These are phyloP conservation scores for Fusarium mangiferae DNA, from an alignment of 2,329 filamentous ascomycete species.

Conservation along the genomic window DNA sequence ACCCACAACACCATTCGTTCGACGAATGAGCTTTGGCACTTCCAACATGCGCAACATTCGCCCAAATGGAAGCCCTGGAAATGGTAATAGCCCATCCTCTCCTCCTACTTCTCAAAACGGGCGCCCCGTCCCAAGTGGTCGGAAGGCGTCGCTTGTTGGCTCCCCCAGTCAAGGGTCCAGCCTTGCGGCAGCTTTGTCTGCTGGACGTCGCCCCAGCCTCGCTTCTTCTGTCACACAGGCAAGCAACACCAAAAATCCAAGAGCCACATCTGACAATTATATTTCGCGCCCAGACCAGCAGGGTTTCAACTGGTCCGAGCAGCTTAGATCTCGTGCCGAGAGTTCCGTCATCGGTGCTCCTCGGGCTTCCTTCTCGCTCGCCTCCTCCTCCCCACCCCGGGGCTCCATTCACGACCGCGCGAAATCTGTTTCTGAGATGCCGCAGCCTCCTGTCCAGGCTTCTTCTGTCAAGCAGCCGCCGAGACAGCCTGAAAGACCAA, in stretches of 20 bases:
- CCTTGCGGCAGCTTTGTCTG: conserved; percentile 48
- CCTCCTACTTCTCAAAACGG: conserved; percentile 50
- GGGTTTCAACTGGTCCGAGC: conserved; percentile 97
- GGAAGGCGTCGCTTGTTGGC: conserved; percentile 43
- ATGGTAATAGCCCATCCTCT: conserved; percentile 66
- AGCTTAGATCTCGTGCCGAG: conserved; percentile 90
- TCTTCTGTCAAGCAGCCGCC: conserved; percentile 55
- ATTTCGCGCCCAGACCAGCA: conserved; percentile 76
- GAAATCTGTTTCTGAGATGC: conserved; percentile 75
- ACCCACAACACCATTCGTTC: conserved; percentile 79
- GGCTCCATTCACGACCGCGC: conserved; percentile 68
- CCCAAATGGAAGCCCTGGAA: conserved; percentile 68
- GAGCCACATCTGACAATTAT: conserved; percentile 73
- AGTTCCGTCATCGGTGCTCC: conserved; percentile 72
- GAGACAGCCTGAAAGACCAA: conserved; percentile 60
- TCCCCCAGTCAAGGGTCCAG: conserved; percentile 44
- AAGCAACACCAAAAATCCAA: conserved; percentile 67
- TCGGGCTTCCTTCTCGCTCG: conserved; percentile 69
- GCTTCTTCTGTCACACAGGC: conserved; percentile 58
- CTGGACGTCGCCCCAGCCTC: conserved; percentile 52
- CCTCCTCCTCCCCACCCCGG: conserved; percentile 54
- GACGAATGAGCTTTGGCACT: conserved; percentile 90
- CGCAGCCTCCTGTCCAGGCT: conserved; percentile 64
- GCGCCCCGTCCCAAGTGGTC: conserved; percentile 47
- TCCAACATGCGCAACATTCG: conserved; percentile 72